These are phyloP conservation scores for Pyrenophora seminiperda DNA, from an alignment of 2,329 filamentous ascomycete genomes.

Conservation along the genomic window DNA sequence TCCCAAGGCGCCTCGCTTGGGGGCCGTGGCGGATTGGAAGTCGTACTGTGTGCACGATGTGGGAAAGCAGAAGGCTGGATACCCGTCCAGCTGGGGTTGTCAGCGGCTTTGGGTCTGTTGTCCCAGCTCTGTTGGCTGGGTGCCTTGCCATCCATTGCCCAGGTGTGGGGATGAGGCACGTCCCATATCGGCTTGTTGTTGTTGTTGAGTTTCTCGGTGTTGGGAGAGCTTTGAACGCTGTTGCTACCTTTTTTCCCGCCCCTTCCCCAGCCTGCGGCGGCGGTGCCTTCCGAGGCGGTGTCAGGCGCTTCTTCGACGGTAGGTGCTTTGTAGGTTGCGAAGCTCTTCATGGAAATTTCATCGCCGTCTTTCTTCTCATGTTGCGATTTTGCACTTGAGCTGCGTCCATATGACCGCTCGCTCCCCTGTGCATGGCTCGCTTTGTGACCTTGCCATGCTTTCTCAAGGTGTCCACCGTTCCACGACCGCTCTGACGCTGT, in stretches of 20 bases:
- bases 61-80: neutral
- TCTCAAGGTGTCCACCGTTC: neutral
- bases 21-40: neutral
- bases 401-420: neutral
- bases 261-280: neutral
- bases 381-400: neutral
- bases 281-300: constrained; percentile 12
- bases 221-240: neutral
- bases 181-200: neutral
- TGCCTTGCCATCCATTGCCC: neutral
- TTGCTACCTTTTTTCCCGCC: constrained; percentile 6
- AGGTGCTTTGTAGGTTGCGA: constrained; percentile 28
- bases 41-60: neutral
- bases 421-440: constrained; percentile 2
- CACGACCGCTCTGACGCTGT: constrained; percentile 1
- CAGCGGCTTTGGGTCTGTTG: neutral
- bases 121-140: neutral
- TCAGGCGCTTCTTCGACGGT: constrained; percentile 29
- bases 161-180: constrained; percentile 9
- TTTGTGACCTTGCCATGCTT: constrained; percentile 3
- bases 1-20: constrained; percentile 21
- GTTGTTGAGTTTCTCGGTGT: neutral
- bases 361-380: constrained; percentile 1
- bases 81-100: constrained; percentile 5
- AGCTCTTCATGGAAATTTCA: constrained; percentile 12